A percentile compares a stretch with the other conserved stretches of the same genome.
Conservation (phyloP, 2,329 filamentous ascomycete genomes). For the Fusarium burgessii region DNA sequence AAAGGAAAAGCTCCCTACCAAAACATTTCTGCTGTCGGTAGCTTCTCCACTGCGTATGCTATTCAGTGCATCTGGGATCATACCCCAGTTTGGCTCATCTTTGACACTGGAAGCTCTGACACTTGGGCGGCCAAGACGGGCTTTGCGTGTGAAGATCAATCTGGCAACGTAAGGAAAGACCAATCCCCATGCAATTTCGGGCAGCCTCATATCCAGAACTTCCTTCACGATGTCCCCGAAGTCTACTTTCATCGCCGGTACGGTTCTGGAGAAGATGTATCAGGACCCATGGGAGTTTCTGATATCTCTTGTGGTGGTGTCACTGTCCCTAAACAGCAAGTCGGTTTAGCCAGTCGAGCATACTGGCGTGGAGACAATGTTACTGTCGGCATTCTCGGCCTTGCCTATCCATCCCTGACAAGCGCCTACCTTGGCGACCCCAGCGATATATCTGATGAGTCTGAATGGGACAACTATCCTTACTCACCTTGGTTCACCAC, state of each 20-base stretch:
- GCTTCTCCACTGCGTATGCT: slow-evolving; percentile 58
- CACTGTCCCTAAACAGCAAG: slow-evolving; percentile 58
- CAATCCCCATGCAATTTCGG: slow-evolving; percentile 58
- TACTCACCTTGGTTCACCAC: slow-evolving; percentile 64
- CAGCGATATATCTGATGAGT: slow-evolving; percentile 54
- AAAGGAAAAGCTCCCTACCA: slow-evolving; percentile 46
- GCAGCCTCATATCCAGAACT: slow-evolving; percentile 52
- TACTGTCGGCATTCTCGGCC: slow-evolving; percentile 63
- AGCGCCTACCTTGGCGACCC: slow-evolving; percentile 59
- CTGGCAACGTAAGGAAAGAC: slow-evolving; percentile 46
- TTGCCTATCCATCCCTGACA: slow-evolving; percentile 64
- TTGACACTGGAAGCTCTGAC: slow-evolving; percentile 66
- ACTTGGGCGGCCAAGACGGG: slow-evolving; percentile 60
- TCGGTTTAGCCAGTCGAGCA: slow-evolving; percentile 62
- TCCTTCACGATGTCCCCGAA: slow-evolving; percentile 54
- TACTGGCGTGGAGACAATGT: slow-evolving; percentile 65
- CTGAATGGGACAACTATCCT: slow-evolving; percentile 53
- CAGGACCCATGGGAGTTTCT: slow-evolving; percentile 60
- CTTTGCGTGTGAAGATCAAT: slow-evolving; percentile 57
- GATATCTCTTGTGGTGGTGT: slow-evolving; percentile 61
- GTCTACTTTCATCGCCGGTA: slow-evolving; percentile 62
- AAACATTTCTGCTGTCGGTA: slow-evolving; percentile 54
- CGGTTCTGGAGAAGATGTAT: slow-evolving; percentile 61
- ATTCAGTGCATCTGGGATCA: slow-evolving; percentile 57
- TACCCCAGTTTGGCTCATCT: slow-evolving; percentile 55